phyloP scores from a whole-genome alignment of 805 yeast genomes.

The Metschnikowia matae region DNA sequence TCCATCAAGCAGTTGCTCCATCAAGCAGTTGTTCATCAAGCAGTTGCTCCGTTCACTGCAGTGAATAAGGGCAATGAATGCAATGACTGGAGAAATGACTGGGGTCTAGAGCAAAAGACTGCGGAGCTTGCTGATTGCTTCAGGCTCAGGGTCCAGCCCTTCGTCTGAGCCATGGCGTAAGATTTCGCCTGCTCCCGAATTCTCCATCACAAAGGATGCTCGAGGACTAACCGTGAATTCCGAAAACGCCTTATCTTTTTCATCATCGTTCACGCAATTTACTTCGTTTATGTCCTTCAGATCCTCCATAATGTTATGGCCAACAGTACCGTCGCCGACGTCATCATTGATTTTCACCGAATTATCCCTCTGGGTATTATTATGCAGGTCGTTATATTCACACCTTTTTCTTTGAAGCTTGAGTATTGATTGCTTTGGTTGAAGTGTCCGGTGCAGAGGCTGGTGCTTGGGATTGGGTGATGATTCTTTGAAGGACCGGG shows the following conservation, averaged over 20 bases:
- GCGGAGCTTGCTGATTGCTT: neutral
- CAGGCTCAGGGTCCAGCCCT: neutral
- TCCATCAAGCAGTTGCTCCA: too few relatives aligned
- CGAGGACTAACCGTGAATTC: slow-evolving; percentile 16
- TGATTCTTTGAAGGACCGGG: neutral
- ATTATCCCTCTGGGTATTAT: too few relatives aligned
- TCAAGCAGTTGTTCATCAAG: too few relatives aligned
- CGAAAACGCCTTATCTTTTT: neutral
- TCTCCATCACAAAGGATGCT: slow-evolving; percentile 10
- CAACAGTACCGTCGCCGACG: too few relatives aligned
- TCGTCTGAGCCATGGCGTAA: neutral
- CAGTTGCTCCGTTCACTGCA: too few relatives aligned
- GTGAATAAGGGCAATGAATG: neutral
- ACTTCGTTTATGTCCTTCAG: neutral
- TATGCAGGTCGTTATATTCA: neutral
- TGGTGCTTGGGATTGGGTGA: slow-evolving; percentile 26
- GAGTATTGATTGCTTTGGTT: slow-evolving; percentile 41
- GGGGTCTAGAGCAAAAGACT: neutral
- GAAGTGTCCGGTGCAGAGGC: slow-evolving; percentile 39
- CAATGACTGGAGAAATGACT: too few relatives aligned
- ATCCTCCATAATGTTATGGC: too few relatives aligned
- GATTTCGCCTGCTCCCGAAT: slow-evolving; percentile 9
- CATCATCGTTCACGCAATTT: neutral
- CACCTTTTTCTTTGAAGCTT: slow-evolving; percentile 16
- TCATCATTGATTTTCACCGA: too few relatives aligned